A percentile compares a stretch with the other conserved stretches of the same genome.
Evolutionary conservation across 2,329 filamentous ascomycete species (phyloP).

Genomic region (Alternaria sp.): DNA sequence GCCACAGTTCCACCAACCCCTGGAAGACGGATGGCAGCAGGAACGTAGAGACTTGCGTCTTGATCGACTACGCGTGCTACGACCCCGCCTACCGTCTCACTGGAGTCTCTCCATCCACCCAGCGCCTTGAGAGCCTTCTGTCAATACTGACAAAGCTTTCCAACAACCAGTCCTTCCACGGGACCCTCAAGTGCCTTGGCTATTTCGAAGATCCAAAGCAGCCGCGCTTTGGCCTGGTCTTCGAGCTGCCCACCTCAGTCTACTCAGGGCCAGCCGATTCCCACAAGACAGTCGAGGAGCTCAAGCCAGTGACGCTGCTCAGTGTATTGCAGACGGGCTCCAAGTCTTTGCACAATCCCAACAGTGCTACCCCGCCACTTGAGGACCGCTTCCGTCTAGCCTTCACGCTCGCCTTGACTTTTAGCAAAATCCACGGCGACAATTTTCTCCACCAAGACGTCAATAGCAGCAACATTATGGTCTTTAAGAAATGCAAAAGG

Average conservation of each 20-base stretch:
- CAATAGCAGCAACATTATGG: slow-evolving; percentile 70
- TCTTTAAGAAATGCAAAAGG: slow-evolving; percentile 60
- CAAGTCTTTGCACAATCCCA: slow-evolving; percentile 51
- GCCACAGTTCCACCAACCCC: slow-evolving; percentile 44
- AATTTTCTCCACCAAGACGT: slow-evolving; percentile 75
- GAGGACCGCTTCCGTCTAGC: slow-evolving; percentile 80
- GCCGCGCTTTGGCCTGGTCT: slow-evolving; percentile 73
- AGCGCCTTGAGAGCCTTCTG: slow-evolving; percentile 53
- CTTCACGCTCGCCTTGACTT: slow-evolving; percentile 72
- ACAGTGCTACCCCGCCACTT: slow-evolving; percentile 58
- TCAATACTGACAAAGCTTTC: slow-evolving; percentile 39
- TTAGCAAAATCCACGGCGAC: slow-evolving; percentile 75
- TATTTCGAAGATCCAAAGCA: slow-evolving; percentile 80
- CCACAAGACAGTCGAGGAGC: slow-evolving; percentile 48
- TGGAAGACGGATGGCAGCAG: slow-evolving; percentile 48
- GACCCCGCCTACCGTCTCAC: slow-evolving; percentile 56
- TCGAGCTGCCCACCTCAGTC: slow-evolving; percentile 68
- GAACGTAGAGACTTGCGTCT: slow-evolving; percentile 58
- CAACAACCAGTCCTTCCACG: slow-evolving; percentile 43
- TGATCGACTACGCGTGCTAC: slow-evolving; percentile 72
- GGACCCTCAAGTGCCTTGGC: slow-evolving; percentile 64
- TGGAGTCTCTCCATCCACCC: slow-evolving; percentile 54
- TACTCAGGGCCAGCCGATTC: slow-evolving; percentile 61
- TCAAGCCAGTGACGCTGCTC: slow-evolving; percentile 54
- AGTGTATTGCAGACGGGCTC: slow-evolving; percentile 56